Conservation (phyloP, 1,284 basidiomycete species). For the Termitomyces sp. region DNA sequence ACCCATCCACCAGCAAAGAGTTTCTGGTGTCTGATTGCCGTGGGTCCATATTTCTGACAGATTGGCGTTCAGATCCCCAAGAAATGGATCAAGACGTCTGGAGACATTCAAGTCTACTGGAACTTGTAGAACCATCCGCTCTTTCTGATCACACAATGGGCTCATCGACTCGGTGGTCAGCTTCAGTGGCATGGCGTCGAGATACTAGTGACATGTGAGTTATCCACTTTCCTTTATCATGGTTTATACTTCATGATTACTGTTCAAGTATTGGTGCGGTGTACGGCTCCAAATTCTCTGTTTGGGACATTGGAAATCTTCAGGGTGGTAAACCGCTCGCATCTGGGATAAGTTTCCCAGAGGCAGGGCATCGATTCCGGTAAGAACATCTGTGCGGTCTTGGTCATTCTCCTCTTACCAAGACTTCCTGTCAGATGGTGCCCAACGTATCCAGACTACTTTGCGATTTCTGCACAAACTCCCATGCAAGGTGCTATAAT, state of each 20-base stretch:
- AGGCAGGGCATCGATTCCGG: constrained; percentile 67
- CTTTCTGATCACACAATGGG: constrained; percentile 50
- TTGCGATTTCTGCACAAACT: constrained; percentile 63
- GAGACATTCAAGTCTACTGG: constrained; percentile 59
- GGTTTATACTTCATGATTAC: background rate
- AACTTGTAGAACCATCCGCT: constrained; percentile 65
- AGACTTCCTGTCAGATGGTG: constrained; percentile 54
- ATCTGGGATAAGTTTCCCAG: constrained; percentile 55
- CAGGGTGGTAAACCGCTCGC: constrained; percentile 66
- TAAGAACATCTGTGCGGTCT: constrained; percentile 23
- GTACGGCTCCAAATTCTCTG: constrained; percentile 60
- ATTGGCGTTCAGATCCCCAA: constrained; percentile 71
- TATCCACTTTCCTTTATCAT: background rate
- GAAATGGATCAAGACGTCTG: constrained; percentile 48
- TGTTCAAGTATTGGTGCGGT: constrained; percentile 61
- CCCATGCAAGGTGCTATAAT: constrained; percentile 58
- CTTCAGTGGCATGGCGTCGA: constrained; percentile 62
- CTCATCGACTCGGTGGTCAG: constrained; percentile 42
- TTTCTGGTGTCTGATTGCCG: constrained; percentile 69
- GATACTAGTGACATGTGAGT: constrained; percentile 67
- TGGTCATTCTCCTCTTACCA: constrained; percentile 9
- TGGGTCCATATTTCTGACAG: constrained; percentile 67
- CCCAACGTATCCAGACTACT: constrained; percentile 66
- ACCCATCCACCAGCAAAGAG: constrained; percentile 68
- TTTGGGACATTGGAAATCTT: constrained; percentile 71